Evolutionary conservation across 192 early-diverging fungal genomes (phyloP).

Genomic region (Backusella tarrabulga): DNA sequence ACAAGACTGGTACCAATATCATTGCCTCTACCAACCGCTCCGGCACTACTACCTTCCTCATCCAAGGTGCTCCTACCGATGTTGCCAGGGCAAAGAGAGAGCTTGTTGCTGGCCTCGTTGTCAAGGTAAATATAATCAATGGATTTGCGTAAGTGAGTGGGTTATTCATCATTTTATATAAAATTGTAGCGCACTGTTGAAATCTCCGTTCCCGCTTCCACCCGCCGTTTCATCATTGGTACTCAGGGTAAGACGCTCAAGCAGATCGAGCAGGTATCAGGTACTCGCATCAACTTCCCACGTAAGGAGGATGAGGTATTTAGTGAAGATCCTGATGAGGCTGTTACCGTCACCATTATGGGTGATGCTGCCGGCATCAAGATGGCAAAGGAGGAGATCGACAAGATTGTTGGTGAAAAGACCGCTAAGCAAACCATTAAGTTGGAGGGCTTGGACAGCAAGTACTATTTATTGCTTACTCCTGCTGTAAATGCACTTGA

Average conservation of each 20-base stretch:
- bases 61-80: slow-evolving; percentile 78
- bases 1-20: slow-evolving; percentile 73
- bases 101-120: slow-evolving; percentile 66
- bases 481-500: slow-evolving; percentile 64
- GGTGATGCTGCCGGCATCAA: slow-evolving; percentile 83
- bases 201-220: slow-evolving; percentile 73
- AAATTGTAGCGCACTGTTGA: slow-evolving; percentile 34
- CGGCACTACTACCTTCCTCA: slow-evolving; percentile 76
- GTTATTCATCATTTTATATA: slow-evolving; percentile 12
- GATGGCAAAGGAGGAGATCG: slow-evolving; percentile 83
- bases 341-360: slow-evolving; percentile 68
- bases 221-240: slow-evolving; percentile 82
- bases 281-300: slow-evolving; percentile 70
- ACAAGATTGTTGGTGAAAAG: slow-evolving; percentile 73
- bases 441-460: slow-evolving; percentile 65
- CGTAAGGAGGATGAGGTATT: slow-evolving; percentile 48
- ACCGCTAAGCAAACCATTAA: slow-evolving; percentile 68
- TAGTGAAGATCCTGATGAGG: slow-evolving; percentile 63
- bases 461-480: slow-evolving; percentile 81
- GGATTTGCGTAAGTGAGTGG: not conserved
- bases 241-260: slow-evolving; percentile 77
- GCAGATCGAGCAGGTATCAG: slow-evolving; percentile 69
- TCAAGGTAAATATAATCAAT: slow-evolving; percentile 49
- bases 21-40: slow-evolving; percentile 78
- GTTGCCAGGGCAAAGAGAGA: slow-evolving; percentile 80